Base-by-base conservation (phyloP, 1,139 yeast species). In the Magnusiomyces ingens region DNA sequence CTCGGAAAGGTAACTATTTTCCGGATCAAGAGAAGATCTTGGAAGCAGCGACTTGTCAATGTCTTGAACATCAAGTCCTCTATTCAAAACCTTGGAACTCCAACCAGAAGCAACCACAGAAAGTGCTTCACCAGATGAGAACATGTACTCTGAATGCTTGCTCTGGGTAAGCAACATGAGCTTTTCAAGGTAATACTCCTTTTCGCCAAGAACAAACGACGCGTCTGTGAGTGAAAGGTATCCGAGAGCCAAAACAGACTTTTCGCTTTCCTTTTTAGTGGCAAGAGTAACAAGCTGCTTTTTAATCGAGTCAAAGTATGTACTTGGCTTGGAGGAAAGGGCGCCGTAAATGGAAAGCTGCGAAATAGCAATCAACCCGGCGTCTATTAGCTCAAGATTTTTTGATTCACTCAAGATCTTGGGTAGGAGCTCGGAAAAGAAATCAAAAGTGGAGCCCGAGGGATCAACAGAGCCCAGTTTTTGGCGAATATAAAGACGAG, bases 121-220 rank as follows among this genome's bases (percentile, higher is more conserved):
- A 29, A 90, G 70, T 0, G 96, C 93, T 66, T 93, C 98, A 54
- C 98, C 98, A 52, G 84, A 77, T 0, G 91, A 76, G 62, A 93
- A 89, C 42, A 85, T 70, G 54, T 75, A 79, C 57, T 91, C 97
- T 11, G 81, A 74, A 59, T 86, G 90, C 59, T 85, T 88, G 0
- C 90, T 79, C n/a, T 61, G 64, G 62, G 85, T 84, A 0, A 87
- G 76, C 3, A 79, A 84, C 61, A 75, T 80, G 1, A 89, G 64
- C 0, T 71, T 61, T 11, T 74, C 66, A 56, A 82, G 83, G 58
- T 55, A 55, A 35, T 72, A 72, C 0, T 62, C 59, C 22, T 22
- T 2, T 10, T 45, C 47, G 22, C 19, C 19, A 13, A 32, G 26
- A 15, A 36, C 41, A 45, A 52, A 52, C 1, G 59, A 54, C 3